Evolutionary conservation across 805 yeast genomes (phyloP).

Genomic region (Teunomyces tritomae): DNA sequence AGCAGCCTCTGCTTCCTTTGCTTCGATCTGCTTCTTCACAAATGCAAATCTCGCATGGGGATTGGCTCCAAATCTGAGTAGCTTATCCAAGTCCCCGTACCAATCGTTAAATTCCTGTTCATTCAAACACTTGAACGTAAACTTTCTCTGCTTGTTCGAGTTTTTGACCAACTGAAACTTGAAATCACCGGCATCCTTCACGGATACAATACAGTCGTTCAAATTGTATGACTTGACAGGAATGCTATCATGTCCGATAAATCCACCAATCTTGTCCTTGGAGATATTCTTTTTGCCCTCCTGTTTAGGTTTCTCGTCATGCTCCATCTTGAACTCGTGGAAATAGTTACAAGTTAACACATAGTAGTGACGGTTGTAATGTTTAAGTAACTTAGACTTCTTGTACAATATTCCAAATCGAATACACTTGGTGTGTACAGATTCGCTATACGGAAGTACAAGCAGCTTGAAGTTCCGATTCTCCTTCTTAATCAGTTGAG

Average conservation of each 20-base stretch:
- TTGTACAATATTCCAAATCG: slow-evolving; percentile 41
- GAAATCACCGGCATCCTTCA: slow-evolving; percentile 31
- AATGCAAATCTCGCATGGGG: slow-evolving; percentile 50
- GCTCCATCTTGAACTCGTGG: slow-evolving; percentile 41
- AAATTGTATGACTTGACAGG: slow-evolving; percentile 42
- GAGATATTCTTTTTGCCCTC: slow-evolving; percentile 11
- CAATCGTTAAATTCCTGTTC: slow-evolving; percentile 47
- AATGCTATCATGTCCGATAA: slow-evolving; percentile 38
- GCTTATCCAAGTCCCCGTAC: slow-evolving; percentile 53
- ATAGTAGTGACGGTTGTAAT: slow-evolving; percentile 35
- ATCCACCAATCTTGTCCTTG: slow-evolving; percentile 39
- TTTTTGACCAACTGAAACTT: slow-evolving; percentile 34
- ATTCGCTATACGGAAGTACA: slow-evolving; percentile 31
- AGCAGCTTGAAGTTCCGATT: slow-evolving; percentile 21
- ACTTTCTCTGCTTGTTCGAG: slow-evolving; percentile 27
- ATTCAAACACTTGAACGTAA: slow-evolving; percentile 45
- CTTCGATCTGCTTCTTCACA: slow-evolving; percentile 41
- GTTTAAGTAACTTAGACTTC: slow-evolving; percentile 40
- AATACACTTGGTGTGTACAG: slow-evolving; percentile 39
- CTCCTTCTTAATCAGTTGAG: slow-evolving; percentile 15
- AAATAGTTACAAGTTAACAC: slow-evolving; percentile 42
- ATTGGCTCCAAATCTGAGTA: slow-evolving; percentile 43
- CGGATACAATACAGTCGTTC: slow-evolving; percentile 32
- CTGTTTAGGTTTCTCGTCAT: slow-evolving; percentile 11
- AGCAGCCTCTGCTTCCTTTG: slow-evolving; percentile 13